A percentile compares a stretch with the other conserved stretches of the same genome.
These are phyloP conservation scores for Lactarius hatsudake DNA, from an alignment of 768 basidiomycete genomes.

Conservation along the genomic window DNA sequence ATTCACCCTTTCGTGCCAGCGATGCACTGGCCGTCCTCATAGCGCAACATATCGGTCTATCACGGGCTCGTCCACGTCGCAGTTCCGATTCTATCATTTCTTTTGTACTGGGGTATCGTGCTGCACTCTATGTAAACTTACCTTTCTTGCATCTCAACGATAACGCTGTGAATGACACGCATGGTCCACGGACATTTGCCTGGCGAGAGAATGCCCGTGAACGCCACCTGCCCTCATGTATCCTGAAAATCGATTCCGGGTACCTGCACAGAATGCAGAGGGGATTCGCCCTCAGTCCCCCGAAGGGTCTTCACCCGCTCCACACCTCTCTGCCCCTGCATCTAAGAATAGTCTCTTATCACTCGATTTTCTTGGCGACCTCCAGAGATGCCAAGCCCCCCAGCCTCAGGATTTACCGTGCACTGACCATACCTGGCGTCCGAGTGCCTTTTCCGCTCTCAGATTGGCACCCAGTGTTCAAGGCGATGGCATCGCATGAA, in stretches of 20 bases:
- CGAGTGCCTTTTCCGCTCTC: background rate
- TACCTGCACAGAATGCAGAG: background rate
- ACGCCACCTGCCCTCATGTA: background rate
- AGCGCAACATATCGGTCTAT: background rate
- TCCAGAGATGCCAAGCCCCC: background rate
- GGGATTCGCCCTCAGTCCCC: background rate
- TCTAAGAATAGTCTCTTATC: background rate
- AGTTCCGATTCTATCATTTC: too few species aligned
- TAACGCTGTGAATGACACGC: background rate
- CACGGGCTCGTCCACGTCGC: background rate
- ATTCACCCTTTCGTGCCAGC: constrained; percentile 20
- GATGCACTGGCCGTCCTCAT: constrained; percentile 19
- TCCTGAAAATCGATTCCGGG: background rate
- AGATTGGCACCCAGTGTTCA: background rate
- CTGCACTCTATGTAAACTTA: background rate
- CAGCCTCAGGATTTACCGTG: background rate
- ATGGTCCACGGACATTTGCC: background rate
- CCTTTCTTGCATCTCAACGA: background rate
- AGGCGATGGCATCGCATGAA: background rate
- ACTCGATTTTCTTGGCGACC: background rate
- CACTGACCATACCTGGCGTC: background rate
- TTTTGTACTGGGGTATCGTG: background rate
- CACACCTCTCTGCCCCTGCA: background rate
- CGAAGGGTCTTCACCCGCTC: background rate
- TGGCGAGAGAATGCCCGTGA: background rate